Evolutionary conservation across 257 asterid genomes (phyloP).

Genomic region (Lycium ferocissimum): DNA sequence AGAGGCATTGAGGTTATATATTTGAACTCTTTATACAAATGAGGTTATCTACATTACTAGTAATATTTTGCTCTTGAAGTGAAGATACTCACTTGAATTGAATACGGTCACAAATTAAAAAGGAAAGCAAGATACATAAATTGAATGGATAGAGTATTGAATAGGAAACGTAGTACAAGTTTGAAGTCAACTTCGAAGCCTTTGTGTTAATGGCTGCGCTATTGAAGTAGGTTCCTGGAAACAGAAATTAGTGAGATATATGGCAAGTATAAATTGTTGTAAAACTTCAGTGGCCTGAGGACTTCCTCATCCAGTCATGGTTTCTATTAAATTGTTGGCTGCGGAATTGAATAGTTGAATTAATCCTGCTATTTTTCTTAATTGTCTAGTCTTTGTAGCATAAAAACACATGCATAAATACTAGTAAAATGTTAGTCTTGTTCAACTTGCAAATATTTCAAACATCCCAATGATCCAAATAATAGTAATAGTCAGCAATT

Average conservation of each 20-base stretch:
- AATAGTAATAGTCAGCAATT: too few relatives aligned
- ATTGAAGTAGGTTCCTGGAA: not conserved
- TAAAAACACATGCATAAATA: too few relatives aligned
- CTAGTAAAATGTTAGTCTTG: too few relatives aligned
- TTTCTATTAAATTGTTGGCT: too few relatives aligned
- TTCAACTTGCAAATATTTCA: too few relatives aligned
- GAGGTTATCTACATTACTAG: not conserved
- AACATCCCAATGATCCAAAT: too few relatives aligned
- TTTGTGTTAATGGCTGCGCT: constrained; percentile 20
- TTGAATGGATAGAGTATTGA: too few relatives aligned
- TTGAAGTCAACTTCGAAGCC: not conserved
- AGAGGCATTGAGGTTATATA: not conserved
- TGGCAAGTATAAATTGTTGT: not conserved
- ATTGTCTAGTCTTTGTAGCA: too few relatives aligned
- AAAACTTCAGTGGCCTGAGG: too few relatives aligned
- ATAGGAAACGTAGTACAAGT: not conserved
- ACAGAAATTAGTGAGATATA: not conserved
- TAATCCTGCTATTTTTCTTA: too few relatives aligned
- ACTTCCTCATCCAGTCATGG: too few relatives aligned
- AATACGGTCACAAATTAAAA: not conserved
- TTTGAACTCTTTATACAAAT: not conserved
- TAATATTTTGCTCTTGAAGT: not conserved
- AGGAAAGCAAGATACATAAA: not conserved
- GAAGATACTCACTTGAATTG: not conserved
- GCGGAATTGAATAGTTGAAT: too few relatives aligned